Conservation (phyloP, 2,329 filamentous ascomycete species). For the Colletotrichum musicola region DNA sequence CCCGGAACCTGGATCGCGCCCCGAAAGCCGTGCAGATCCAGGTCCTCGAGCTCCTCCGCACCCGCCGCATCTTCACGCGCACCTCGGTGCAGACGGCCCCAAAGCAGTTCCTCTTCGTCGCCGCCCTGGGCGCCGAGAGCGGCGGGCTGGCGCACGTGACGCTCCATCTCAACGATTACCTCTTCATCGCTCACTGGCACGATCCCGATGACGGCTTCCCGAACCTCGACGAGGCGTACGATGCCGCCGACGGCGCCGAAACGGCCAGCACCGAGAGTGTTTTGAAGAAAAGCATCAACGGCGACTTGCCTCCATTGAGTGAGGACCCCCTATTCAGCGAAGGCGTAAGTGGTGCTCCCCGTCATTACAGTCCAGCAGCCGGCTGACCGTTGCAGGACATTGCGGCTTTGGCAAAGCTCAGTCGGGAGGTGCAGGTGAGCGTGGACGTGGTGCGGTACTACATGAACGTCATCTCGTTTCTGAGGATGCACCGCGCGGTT, state of each 20-base stretch:
- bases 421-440: conserved; percentile 71
- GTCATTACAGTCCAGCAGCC: neutral
- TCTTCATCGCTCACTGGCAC: conserved; percentile 91
- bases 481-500: conserved; percentile 89
- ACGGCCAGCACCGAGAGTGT: conserved; percentile 59
- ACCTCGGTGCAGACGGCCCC: conserved; percentile 81
- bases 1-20: conserved; percentile 81
- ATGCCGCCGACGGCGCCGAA: conserved; percentile 48
- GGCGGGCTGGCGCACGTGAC: conserved; percentile 64
- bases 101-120: conserved; percentile 83
- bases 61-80: conserved; percentile 81
- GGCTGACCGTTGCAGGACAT: conserved; percentile 60
- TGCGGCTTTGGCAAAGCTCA: conserved; percentile 68
- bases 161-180: conserved; percentile 79
- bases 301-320: conserved; percentile 1
- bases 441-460: conserved; percentile 87
- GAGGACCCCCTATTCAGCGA: conserved; percentile 55
- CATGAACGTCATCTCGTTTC: conserved; percentile 87
- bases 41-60: conserved; percentile 81
- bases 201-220: conserved; percentile 77
- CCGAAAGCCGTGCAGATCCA: conserved; percentile 86
- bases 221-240: conserved; percentile 75
- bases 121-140: conserved; percentile 69
- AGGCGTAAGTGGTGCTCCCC: conserved; percentile 51
- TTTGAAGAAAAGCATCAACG: conserved; percentile 51